phyloP scores from a whole-genome alignment of 1,139 yeast species.

The Pneumocystis sp. region DNA sequence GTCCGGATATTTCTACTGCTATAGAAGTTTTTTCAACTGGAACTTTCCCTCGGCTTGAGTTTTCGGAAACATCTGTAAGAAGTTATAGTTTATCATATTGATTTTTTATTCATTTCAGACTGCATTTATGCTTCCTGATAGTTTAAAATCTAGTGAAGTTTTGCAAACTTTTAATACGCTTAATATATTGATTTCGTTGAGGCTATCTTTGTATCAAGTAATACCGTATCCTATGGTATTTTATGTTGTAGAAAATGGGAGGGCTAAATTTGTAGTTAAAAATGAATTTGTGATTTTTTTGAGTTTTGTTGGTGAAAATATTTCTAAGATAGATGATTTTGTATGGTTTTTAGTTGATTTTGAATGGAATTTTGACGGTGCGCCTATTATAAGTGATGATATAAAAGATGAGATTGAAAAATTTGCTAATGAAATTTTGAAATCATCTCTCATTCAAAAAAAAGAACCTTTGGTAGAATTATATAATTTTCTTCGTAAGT shows the following conservation, averaged over 20 bases:
- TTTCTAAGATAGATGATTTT: slow-evolving; percentile 24
- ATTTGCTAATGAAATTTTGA: not conserved
- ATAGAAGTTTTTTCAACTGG: slow-evolving; percentile 70
- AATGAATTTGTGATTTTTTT: slow-evolving; percentile 57
- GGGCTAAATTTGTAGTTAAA: slow-evolving; percentile 50
- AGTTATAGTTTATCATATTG: not conserved
- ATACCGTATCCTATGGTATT: slow-evolving; percentile 33
- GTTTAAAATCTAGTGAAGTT: slow-evolving; percentile 42
- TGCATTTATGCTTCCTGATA: slow-evolving; percentile 29
- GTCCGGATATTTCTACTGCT: slow-evolving; percentile 76
- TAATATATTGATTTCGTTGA: slow-evolving; percentile 56
- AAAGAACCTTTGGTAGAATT: slow-evolving; percentile 38
- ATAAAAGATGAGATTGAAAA: slow-evolving; percentile 28
- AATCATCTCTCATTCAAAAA: not conserved
- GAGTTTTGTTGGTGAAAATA: slow-evolving; percentile 51
- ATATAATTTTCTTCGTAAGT: slow-evolving; percentile 44
- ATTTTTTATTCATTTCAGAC: not conserved
- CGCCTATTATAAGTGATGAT: not conserved
- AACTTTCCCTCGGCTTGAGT: slow-evolving; percentile 13
- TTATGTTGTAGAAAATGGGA: slow-evolving; percentile 58
- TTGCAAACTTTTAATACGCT: slow-evolving; percentile 51
- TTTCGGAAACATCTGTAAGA: slow-evolving; percentile 3
- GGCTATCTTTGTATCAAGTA: slow-evolving; percentile 46
- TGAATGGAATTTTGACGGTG: slow-evolving; percentile 22
- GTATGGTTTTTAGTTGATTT: slow-evolving; percentile 67